Conservation (phyloP, 148 eudicot species). For the Persicaria tinctoria region DNA sequence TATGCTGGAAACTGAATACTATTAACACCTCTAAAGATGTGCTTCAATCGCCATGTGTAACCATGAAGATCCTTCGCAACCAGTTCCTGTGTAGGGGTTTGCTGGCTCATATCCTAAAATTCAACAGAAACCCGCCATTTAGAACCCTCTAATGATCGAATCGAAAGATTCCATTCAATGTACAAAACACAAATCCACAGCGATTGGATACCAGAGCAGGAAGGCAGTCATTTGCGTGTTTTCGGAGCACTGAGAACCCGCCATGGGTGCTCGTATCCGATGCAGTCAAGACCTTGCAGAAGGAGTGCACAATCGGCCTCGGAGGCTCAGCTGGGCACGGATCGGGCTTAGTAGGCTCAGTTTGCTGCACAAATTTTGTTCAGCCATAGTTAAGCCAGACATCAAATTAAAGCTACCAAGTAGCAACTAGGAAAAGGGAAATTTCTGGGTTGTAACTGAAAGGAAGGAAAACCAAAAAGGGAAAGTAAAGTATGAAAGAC, state of each 20-base stretch:
- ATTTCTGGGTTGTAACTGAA: not conserved
- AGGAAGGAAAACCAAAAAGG: conserved; percentile 3
- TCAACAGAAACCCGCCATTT: not conserved
- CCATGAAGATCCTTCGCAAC: conserved; percentile 88
- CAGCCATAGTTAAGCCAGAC: conserved; percentile 1
- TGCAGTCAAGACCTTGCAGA: conserved; percentile 87
- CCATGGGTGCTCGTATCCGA: conserved; percentile 99
- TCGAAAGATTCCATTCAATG: not conserved
- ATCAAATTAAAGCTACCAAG: not conserved
- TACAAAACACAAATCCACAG: not conserved
- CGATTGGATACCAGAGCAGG: conserved; percentile 58
- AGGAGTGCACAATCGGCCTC: conserved; percentile 57
- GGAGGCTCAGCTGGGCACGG: conserved; percentile 45
- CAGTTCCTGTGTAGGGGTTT: conserved; percentile 80
- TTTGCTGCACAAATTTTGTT: conserved; percentile 39
- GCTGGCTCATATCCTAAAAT: conserved; percentile 78
- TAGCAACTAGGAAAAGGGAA: not conserved
- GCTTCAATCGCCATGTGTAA: conserved; percentile 78
- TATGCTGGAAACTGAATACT: not conserved
- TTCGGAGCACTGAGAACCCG: conserved; percentile 92
- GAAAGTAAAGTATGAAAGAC: not conserved
- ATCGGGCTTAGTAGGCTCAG: conserved; percentile 61
- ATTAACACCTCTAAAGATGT: conserved; percentile 80
- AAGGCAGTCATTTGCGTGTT: conserved; percentile 92
- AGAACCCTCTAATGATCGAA: not conserved